Base-by-base conservation (phyloP, 2,329 filamentous ascomycete species). In the Neofusicoccum cordaticola region DNA sequence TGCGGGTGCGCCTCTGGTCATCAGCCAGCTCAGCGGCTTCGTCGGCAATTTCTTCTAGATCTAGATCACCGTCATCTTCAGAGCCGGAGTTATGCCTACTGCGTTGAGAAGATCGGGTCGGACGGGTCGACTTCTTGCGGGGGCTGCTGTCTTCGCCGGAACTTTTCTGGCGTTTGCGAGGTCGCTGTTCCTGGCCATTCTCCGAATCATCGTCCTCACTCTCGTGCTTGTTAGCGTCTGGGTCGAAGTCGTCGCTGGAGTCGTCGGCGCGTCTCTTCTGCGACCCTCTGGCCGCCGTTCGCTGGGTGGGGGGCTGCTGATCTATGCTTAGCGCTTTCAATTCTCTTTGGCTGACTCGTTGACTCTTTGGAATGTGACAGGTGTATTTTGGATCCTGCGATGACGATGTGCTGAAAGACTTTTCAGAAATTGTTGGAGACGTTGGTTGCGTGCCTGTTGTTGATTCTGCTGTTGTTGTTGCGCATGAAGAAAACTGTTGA, bases 11-110 rank as follows among this genome's bases (percentile, higher is more conserved):
- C 66, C 78, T 76, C 66, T 82, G 80, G 63, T 84, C 80, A 62
- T 86, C 82, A 44, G 82, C 80, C 13, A 88, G 74, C 68, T 88
- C 86, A 64, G 86, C 83, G 3, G 84, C 85, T 69, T 88, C 81
- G 70, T 86, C 85, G 13, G 84, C 82, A 12, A 82, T 71, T 68
- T 82, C 80, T 27, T 81, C 79, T 6, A 68, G 70, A 66, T 82
- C 81, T 4, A 83, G 68, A 41, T 78, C 75, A 45, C 78, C 82
- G 11, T 79, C 82, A 17, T 47, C 52, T 15, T 65, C 63, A 1
- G 79, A 82, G 19, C 67, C 68, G 7, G 74, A 74, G 63, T 82
- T 79, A 34, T 82, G 81, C 60, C 81, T 80, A 66, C 80, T 80
- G 57, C 80, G 73, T 58, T 78, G 74, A n/a, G 78, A 79, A n/a